These are phyloP conservation scores for Porcisia deanei DNA, from an alignment of 208 protist species.

Conservation along the genomic window DNA sequence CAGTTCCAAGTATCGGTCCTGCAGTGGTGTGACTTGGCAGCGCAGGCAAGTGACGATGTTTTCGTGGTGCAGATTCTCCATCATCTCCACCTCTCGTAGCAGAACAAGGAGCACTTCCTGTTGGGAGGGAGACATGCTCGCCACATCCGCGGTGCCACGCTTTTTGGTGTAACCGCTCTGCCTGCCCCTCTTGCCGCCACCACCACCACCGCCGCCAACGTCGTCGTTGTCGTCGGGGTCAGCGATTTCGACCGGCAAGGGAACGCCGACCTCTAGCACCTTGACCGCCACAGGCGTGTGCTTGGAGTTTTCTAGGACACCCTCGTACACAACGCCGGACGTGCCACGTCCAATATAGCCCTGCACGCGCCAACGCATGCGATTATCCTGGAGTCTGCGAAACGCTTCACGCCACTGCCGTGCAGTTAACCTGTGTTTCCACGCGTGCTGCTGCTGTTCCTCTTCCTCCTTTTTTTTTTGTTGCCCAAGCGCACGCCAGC, in stretches of 20 bases:
- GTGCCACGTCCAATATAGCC: slow-evolving; percentile 44
- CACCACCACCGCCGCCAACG: neutral
- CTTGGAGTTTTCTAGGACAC: slow-evolving; percentile 35
- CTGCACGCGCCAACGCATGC: slow-evolving; percentile 30
- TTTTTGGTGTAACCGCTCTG: neutral
- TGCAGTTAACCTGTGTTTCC: neutral
- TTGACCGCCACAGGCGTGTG: slow-evolving; percentile 83
- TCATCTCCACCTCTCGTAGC: slow-evolving; percentile 79
- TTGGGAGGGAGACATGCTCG: slow-evolving; percentile 45
- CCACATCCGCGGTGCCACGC: slow-evolving; percentile 3
- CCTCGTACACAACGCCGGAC: slow-evolving; percentile 47
- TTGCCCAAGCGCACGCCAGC: slow-evolving; percentile 26
- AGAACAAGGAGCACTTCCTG: slow-evolving; percentile 39
- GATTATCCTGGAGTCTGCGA: slow-evolving; percentile 30
- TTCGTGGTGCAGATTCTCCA: slow-evolving; percentile 71
- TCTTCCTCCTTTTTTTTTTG: slow-evolving; percentile 11
- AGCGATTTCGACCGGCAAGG: slow-evolving; percentile 2
- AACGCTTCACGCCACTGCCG: slow-evolving; percentile 34
- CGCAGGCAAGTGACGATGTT: slow-evolving; percentile 87
- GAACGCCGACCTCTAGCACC: slow-evolving; percentile 59
- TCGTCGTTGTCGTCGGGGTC: neutral
- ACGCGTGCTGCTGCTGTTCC: neutral
- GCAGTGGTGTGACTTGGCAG: slow-evolving; percentile 63
- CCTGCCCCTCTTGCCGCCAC: neutral
- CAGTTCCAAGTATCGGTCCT: slow-evolving; percentile 32